phyloP scores from a whole-genome alignment of 1,139 yeast species.

The Candida sp. region DNA sequence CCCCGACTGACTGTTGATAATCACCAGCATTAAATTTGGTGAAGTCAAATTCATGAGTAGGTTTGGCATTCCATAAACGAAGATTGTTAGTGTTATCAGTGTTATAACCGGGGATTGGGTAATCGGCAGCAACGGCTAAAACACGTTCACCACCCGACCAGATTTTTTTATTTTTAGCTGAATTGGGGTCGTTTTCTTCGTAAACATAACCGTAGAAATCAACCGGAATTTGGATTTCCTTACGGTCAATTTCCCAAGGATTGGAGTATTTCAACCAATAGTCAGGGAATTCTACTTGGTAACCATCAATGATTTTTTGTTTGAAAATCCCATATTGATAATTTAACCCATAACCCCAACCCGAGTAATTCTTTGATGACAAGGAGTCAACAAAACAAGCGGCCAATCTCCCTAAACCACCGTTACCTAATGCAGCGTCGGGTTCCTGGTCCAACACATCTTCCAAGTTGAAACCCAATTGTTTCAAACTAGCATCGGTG shows the following conservation, averaged over 20 bases:
- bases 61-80: slow-evolving; percentile 88
- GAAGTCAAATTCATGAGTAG: slow-evolving; percentile 90
- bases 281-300: slow-evolving; percentile 93
- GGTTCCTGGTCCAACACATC: slow-evolving; percentile 85
- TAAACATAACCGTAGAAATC: slow-evolving; percentile 86
- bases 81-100: slow-evolving; percentile 84
- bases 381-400: slow-evolving; percentile 93
- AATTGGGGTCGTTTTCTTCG: slow-evolving; percentile 51
- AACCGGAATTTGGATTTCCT: slow-evolving; percentile 88
- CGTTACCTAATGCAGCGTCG: slow-evolving; percentile 94
- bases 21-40: slow-evolving; percentile 91
- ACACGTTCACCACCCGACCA: slow-evolving; percentile 94
- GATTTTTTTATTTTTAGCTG: slow-evolving; percentile 49
- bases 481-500: slow-evolving; percentile 56
- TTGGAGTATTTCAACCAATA: slow-evolving; percentile 87
- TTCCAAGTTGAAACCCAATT: slow-evolving; percentile 84
- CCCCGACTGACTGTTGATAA: slow-evolving; percentile 77
- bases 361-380: slow-evolving; percentile 83
- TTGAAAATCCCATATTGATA: slow-evolving; percentile 93
- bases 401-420: slow-evolving; percentile 93
- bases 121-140: slow-evolving; percentile 88
- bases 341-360: slow-evolving; percentile 96
- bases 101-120: slow-evolving; percentile 90
- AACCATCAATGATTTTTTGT: slow-evolving; percentile 87
- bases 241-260: slow-evolving; percentile 91